phyloP scores from a whole-genome alignment of 2,329 filamentous ascomycete genomes.

The Diaporthe vaccinii region DNA sequence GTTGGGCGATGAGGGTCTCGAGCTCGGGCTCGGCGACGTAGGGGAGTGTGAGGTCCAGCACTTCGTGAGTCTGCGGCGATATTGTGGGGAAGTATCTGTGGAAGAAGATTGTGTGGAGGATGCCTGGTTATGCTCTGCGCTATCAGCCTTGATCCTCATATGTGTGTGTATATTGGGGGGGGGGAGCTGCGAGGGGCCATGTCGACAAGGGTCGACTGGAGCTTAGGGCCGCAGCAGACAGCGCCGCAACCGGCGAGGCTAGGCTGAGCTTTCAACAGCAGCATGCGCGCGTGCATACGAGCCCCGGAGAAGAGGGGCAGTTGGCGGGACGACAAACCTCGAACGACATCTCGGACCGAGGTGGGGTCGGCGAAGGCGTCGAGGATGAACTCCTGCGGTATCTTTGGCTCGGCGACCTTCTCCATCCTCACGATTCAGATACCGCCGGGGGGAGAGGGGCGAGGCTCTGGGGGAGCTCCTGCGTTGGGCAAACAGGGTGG shows the following conservation, averaged over 20 bases:
- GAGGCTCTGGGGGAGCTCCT: neutral
- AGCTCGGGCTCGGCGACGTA: conserved; percentile 92
- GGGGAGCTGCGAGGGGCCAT: neutral
- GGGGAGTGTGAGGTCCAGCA: conserved; percentile 91
- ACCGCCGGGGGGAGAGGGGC: neutral
- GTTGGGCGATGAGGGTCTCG: conserved; percentile 92
- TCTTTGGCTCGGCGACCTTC: conserved; percentile 55
- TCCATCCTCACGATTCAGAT: conserved; percentile 22
- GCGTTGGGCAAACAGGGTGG: neutral
- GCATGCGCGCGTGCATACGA: neutral
- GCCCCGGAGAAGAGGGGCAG: neutral
- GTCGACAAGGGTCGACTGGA: no score
- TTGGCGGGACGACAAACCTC: conserved; percentile 71
- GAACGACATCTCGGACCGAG: conserved; percentile 91
- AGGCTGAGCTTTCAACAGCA: neutral
- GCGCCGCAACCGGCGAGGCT: neutral
- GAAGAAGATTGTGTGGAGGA: conserved; percentile 98
- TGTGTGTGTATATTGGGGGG: neutral
- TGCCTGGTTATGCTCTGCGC: conserved; percentile 66
- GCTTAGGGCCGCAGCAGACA: neutral
- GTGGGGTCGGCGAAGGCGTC: conserved; percentile 93
- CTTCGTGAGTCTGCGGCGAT: conserved; percentile 84
- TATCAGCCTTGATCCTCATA: conserved; percentile 14
- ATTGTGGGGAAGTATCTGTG: conserved; percentile 96
- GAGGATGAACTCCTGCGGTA: conserved; percentile 88